Evolutionary conservation across 2,329 filamentous ascomycete genomes (phyloP).

Genomic region (Dryadomyces quercus-mongolicae): DNA sequence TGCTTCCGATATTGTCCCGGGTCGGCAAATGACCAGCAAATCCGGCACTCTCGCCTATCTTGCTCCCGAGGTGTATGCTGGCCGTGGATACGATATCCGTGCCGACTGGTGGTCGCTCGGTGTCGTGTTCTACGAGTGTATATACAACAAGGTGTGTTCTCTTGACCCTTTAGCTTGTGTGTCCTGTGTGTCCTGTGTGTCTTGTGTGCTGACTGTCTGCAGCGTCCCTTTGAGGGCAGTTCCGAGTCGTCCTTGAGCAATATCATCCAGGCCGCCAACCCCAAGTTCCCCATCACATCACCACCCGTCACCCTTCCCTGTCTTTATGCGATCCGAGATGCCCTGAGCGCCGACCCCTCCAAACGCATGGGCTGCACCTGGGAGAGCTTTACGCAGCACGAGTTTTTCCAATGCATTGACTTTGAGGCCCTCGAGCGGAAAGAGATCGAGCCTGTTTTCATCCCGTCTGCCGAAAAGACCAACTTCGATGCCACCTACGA

Average conservation of each 20-base stretch:
- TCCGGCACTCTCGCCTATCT: conserved; percentile 94
- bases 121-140: conserved; percentile 98
- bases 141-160: conserved; percentile 79
- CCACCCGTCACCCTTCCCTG: conserved; percentile 83
- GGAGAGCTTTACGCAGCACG: conserved; percentile 73
- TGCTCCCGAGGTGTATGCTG: conserved; percentile 87
- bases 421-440: conserved; percentile 78
- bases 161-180: background rate
- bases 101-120: conserved; percentile 99
- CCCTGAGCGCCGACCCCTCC: conserved; percentile 68
- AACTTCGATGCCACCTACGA: conserved; percentile 99
- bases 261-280: conserved; percentile 68
- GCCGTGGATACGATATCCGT: conserved; percentile 76
- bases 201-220: too few species aligned
- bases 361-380: conserved; percentile 79
- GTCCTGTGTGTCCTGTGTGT: too few species aligned
- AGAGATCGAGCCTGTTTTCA: conserved; percentile 80
- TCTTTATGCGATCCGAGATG: conserved; percentile 73
- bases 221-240: conserved; percentile 89
- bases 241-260: conserved; percentile 70
- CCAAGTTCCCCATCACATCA: conserved; percentile 83
- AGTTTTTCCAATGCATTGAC: conserved; percentile 79
- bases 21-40: conserved; percentile 81
- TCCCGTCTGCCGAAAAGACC: conserved; percentile 91
- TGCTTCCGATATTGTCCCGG: conserved; percentile 78